phyloP scores from a whole-genome alignment of 2,329 filamentous ascomycete genomes.

The Pseudogymnoascus sp. region DNA sequence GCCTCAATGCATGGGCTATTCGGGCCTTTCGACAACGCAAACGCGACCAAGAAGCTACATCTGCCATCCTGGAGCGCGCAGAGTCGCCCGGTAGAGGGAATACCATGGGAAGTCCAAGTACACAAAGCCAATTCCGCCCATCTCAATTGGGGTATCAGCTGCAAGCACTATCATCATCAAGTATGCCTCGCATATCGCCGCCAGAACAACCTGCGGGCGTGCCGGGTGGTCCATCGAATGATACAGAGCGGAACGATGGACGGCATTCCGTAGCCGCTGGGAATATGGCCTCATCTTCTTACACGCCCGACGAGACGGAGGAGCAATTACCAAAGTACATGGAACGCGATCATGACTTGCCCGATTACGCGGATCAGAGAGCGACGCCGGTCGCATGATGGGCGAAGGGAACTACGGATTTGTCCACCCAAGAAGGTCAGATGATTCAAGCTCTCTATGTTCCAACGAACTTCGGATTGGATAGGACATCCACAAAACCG shows the following conservation, averaged over 20 bases:
- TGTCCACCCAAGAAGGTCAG: background rate
- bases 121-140: background rate
- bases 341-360: background rate
- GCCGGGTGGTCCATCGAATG: background rate
- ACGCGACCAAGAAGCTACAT: background rate
- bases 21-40: background rate
- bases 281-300: background rate
- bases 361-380: background rate
- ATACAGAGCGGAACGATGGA: background rate
- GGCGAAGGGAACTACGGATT: background rate
- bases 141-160: background rate
- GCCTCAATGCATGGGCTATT: background rate
- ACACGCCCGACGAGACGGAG: background rate
- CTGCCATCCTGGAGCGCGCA: background rate
- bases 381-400: background rate
- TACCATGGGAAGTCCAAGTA: background rate
- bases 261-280: background rate
- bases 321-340: constrained; percentile 1
- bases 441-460: background rate
- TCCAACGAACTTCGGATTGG: background rate
- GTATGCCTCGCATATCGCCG: background rate
- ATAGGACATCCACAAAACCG: background rate
- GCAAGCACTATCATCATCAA: background rate
- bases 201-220: background rate
- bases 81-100: background rate